Evolutionary conservation across 2,329 filamentous ascomycete genomes (phyloP).

Genomic region (Colletotrichum lentis): DNA sequence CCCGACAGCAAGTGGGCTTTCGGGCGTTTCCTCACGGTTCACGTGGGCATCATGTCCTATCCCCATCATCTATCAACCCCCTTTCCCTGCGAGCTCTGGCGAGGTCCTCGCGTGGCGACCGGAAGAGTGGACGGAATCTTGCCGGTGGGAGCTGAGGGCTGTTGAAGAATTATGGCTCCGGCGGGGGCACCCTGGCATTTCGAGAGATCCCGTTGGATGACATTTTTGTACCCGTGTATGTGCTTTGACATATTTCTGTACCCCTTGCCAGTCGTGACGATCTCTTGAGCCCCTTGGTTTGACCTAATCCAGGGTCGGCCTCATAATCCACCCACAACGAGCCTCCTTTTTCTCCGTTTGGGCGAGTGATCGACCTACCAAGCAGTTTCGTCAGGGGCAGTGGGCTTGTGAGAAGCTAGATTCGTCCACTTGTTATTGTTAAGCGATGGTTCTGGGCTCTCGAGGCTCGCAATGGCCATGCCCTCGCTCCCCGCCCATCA

Average conservation of each 20-base stretch:
- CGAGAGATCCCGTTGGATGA: slow-evolving; percentile 3
- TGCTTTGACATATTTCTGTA: slow-evolving; percentile 13
- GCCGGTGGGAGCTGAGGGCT: neutral
- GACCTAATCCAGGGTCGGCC: slow-evolving; percentile 14
- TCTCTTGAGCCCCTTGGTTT: slow-evolving; percentile 20
- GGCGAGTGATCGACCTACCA: slow-evolving; percentile 30
- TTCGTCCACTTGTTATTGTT: slow-evolving; percentile 4
- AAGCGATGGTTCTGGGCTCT: slow-evolving; percentile 5
- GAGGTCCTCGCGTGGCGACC: neutral
- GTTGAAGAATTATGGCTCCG: neutral
- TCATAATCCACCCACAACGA: slow-evolving; percentile 11
- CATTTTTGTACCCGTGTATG: neutral
- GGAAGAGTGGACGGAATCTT: neutral
- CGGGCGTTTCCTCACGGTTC: neutral
- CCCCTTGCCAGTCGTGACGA: slow-evolving; percentile 10
- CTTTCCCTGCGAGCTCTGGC: neutral
- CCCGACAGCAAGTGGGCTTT: neutral
- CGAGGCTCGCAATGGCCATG: slow-evolving; percentile 7
- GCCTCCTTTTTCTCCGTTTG: neutral
- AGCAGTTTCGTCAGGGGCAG: slow-evolving; percentile 9
- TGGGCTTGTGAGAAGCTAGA: slow-evolving; percentile 15
- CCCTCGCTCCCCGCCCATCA: slow-evolving; percentile 1
- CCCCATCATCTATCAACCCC: neutral
- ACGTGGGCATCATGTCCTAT: neutral
- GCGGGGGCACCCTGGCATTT: neutral